Percentiles rank a stretch among this genome's conserved stretches.
These are phyloP conservation scores for Cinchona pubescens DNA, from an alignment of 257 asterid genomes.

Conservation along the genomic window DNA sequence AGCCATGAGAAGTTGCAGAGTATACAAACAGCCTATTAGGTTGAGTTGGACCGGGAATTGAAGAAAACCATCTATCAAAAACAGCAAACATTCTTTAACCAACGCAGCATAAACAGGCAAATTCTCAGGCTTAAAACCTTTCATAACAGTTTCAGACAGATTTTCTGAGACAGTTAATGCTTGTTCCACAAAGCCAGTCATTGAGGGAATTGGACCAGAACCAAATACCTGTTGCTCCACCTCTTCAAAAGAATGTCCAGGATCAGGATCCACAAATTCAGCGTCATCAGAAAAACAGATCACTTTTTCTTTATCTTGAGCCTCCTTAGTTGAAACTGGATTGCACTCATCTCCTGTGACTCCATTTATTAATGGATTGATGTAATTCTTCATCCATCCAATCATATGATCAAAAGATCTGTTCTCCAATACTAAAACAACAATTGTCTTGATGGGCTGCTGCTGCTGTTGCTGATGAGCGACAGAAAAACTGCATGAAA, in stretches of 20 bases:
- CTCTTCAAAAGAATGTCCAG: slow-evolving; percentile 82
- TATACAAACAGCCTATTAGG: slow-evolving; percentile 71
- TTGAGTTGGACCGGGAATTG: slow-evolving; percentile 85
- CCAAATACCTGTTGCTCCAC: slow-evolving; percentile 64
- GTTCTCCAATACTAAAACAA: slow-evolving; percentile 70
- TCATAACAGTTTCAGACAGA: slow-evolving; percentile 64
- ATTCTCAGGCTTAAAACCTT: slow-evolving; percentile 59
- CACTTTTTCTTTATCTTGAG: slow-evolving; percentile 8
- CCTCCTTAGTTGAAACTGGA: slow-evolving; percentile 31
- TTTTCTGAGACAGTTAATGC: slow-evolving; percentile 45
- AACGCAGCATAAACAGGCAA: slow-evolving; percentile 50
- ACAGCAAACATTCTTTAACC: slow-evolving; percentile 57
- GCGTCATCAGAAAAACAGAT: slow-evolving; percentile 71
- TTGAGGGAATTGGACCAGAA: slow-evolving; percentile 45
- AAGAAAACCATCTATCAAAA: slow-evolving; percentile 69
- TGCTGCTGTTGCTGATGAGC: slow-evolving; percentile 37
- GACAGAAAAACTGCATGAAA: slow-evolving; percentile 27
- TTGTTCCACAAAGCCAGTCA: slow-evolving; percentile 87
- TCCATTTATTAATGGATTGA: slow-evolving; percentile 62
- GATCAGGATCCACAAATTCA: slow-evolving; percentile 73
- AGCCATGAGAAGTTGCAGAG: slow-evolving; percentile 86
- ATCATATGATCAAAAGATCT: slow-evolving; percentile 83
- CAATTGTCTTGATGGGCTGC: slow-evolving; percentile 65
- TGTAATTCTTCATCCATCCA: slow-evolving; percentile 77
- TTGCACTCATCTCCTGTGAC: slow-evolving; percentile 76